Evolutionary conservation across 2,329 filamentous ascomycete genomes (phyloP), one percentile per base, ranked within the genome.

Genomic region (Cytospora paraplurivora): DNA sequence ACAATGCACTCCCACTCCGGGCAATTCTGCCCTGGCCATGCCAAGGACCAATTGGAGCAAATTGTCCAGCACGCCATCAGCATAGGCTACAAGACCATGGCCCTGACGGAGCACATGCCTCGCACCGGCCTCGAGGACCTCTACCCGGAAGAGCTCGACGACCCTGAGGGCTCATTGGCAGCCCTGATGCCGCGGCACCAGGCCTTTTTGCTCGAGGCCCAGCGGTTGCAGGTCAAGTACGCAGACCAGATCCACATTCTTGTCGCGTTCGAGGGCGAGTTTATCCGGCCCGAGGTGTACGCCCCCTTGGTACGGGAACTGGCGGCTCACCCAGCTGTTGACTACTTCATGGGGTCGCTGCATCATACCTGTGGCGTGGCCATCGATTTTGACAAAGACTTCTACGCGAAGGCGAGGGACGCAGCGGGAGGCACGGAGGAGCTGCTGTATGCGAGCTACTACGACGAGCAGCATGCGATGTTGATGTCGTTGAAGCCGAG

Each of bases 1-100:
- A 96, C 95, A 5, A 96, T 98, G 81, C 95, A 99, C 77, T 96
- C 92, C 73, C 95, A 99, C 79, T 98, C 95, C 44, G 95, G 95
- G 67, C 92, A 99, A 75, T 99, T 99, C 81, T 99, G 95, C 79
- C 88, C 88, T 11, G 87, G 89, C 70, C 95, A 99, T 79, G 95
- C 95, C 57, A 87, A 89, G 73, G 87, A 96, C 74, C 84, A 87
- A 21, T 85, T 99, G 11, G 94, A 98, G 75, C 88, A 92, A 68
- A 86, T 98, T 56, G 81, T 98, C 70, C 85, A 88, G 72, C 85
- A 88, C 13, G 94, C 94, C 68, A 92, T 98, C 69, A 77, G 82
- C 55, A 83, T 89, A 66, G 88, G 90, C 51, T 95, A 96, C 84
- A 86, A 87, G 67, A 90, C 90, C 21, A 93, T 97, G 73, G 92